Conservation (phyloP, 108 stramenopile genomes). For the Cyclotella kingstonii region DNA sequence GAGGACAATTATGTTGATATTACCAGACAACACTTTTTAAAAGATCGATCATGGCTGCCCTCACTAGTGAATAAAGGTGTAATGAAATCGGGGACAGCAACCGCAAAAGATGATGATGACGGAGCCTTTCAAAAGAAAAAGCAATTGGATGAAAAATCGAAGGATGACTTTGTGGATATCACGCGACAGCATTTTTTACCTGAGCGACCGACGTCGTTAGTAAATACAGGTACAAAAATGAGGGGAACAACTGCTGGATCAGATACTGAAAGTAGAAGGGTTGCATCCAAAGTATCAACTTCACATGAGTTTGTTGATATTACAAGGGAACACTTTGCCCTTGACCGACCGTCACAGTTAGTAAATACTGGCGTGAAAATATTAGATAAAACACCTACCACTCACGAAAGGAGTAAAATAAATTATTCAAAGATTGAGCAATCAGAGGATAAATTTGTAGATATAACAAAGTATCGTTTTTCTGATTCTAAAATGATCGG, state of each 20-base stretch:
- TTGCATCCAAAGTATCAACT: neutral
- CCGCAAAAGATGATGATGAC: neutral
- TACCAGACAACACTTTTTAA: constrained; percentile 4
- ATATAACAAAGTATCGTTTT: constrained; percentile 9
- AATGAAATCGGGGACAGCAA: neutral
- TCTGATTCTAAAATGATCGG: constrained; percentile 8
- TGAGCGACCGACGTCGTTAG: too few relatives aligned
- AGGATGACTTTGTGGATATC: neutral
- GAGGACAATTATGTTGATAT: neutral
- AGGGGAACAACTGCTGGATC: neutral
- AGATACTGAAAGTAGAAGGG: neutral
- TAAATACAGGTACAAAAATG: too few relatives aligned
- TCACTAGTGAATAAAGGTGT: neutral
- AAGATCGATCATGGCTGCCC: neutral
- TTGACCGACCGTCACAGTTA: neutral
- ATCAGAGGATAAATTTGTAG: neutral
- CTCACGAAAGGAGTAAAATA: neutral
- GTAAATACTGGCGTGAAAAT: neutral
- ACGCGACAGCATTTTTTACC: too few relatives aligned
- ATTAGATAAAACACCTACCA: neutral
- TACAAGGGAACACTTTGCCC: too few relatives aligned
- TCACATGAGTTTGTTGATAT: too few relatives aligned
- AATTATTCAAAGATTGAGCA: neutral
- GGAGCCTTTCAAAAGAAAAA: neutral
- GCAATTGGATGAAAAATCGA: neutral